A percentile compares a stretch with the other conserved stretches of the same genome.
Evolutionary conservation across 306 rosid species (phyloP).

Genomic region (Lithocarpus polystachyus): DNA sequence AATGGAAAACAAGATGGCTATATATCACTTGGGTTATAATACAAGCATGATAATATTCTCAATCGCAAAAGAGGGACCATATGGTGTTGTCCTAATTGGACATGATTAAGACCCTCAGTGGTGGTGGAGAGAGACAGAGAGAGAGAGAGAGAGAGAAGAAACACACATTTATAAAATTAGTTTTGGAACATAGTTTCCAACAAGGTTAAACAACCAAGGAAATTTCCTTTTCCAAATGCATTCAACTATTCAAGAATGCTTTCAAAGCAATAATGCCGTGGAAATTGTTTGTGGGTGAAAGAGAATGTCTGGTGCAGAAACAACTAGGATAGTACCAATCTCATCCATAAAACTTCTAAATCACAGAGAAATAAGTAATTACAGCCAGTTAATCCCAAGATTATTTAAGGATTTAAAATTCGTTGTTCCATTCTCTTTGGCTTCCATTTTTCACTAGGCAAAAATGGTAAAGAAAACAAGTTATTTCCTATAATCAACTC

Average conservation of each 20-base stretch:
- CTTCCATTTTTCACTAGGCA: too few species aligned
- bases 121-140: not conserved
- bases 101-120: constrained; percentile 22
- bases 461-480: too few species aligned
- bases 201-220: not conserved
- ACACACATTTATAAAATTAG: not conserved
- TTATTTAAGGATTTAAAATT: too few species aligned
- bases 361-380: not conserved
- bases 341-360: not conserved
- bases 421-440: too few species aligned
- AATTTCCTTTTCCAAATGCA: not conserved
- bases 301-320: not conserved
- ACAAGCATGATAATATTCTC: constrained; percentile 12
- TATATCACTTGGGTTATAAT: not conserved
- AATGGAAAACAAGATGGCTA: not conserved
- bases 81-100: not conserved
- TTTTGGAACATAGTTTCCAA: not conserved
- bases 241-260: not conserved
- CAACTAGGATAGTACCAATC: not conserved
- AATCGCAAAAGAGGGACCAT: not conserved
- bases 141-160: too few species aligned
- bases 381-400: too few species aligned
- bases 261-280: not conserved
- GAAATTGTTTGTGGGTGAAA: not conserved
- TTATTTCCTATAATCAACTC: too few species aligned